These are phyloP conservation scores for Pyrus hybrid DNA, from an alignment of 331 rosid species.

Conservation along the genomic window DNA sequence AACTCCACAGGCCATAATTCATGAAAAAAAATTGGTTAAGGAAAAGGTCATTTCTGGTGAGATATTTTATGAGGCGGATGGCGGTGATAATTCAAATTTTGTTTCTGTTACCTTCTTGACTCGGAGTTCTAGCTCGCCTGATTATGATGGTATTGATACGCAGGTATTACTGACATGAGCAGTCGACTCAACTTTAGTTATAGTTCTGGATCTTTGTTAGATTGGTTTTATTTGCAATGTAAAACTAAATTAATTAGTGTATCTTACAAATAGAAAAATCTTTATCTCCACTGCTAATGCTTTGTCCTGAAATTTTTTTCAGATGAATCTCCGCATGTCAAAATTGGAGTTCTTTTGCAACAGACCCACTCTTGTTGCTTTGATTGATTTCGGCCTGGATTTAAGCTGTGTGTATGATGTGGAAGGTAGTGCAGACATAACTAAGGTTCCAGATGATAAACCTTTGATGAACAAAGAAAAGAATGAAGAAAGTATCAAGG, in stretches of 20 bases:
- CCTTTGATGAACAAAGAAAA: slow-evolving; percentile 43
- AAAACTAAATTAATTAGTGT: background rate
- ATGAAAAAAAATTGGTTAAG: slow-evolving; percentile 45
- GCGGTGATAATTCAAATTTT: slow-evolving; percentile 59
- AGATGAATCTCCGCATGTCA: slow-evolving; percentile 95
- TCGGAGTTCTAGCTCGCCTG: slow-evolving; percentile 67
- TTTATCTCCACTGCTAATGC: slow-evolving; percentile 1
- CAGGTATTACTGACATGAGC: slow-evolving; percentile 50
- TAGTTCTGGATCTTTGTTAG: slow-evolving; percentile 3
- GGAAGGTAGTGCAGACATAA: slow-evolving; percentile 24
- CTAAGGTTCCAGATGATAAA: slow-evolving; percentile 31
- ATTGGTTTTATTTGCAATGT: background rate
- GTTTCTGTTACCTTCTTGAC: slow-evolving; percentile 65
- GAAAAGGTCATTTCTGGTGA: slow-evolving; percentile 51
- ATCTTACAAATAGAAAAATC: background rate
- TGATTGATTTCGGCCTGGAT: slow-evolving; percentile 85
- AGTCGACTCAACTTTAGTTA: background rate
- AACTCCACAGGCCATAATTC: slow-evolving; percentile 43
- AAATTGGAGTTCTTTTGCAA: slow-evolving; percentile 90
- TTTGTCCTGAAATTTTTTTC: slow-evolving; percentile 22
- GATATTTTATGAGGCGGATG: slow-evolving; percentile 67
- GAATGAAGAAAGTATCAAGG: slow-evolving; percentile 64
- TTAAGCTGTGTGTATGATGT: slow-evolving; percentile 40
- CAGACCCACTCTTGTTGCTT: slow-evolving; percentile 93
- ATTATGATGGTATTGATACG: slow-evolving; percentile 84